Conservation (phyloP, 108 stramenopile genomes). For the Nitzschia inconspicua region DNA sequence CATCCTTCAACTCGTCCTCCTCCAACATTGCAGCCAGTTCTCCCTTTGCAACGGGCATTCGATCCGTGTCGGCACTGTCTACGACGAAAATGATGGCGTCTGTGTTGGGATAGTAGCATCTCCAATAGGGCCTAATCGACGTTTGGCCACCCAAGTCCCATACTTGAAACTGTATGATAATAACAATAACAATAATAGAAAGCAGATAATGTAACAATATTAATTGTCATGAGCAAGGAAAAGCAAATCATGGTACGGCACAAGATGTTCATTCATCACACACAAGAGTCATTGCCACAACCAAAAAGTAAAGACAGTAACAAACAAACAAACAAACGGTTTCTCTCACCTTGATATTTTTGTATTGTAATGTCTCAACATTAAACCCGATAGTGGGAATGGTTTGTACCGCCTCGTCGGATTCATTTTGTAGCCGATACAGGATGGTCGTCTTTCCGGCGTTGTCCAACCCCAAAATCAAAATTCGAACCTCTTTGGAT, state of each 20-base stretch:
- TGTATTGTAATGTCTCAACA: constrained; percentile 99
- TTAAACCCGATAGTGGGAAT: constrained; percentile 99
- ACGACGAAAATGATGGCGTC: constrained; percentile 99
- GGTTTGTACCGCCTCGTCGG: constrained; percentile 90
- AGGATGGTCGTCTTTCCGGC: constrained; percentile 99
- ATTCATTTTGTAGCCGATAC: constrained; percentile 88
- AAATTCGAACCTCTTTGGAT: constrained; percentile 95
- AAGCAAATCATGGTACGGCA: neutral
- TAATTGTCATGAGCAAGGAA: neutral
- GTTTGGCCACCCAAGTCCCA: constrained; percentile 99
- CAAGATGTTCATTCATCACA: neutral
- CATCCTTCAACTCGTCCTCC: constrained; percentile 96
- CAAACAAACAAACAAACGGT: neutral
- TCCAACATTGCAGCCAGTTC: constrained; percentile 97
- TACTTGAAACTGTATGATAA: constrained; percentile 89
- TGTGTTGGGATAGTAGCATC: constrained; percentile 99
- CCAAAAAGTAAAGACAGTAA: neutral
- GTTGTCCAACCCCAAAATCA: constrained; percentile 98
- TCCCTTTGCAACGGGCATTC: constrained; percentile 92
- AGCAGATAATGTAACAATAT: neutral
- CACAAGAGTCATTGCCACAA: neutral
- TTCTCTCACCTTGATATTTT: constrained; percentile 92
- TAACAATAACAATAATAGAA: neutral
- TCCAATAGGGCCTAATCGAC: constrained; percentile 98
- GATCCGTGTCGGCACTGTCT: constrained; percentile 95